Evolutionary conservation across 2,329 filamentous ascomycete species (phyloP), one percentile per base, ranked within the genome.

Genomic region (Penicillium sp.): DNA sequence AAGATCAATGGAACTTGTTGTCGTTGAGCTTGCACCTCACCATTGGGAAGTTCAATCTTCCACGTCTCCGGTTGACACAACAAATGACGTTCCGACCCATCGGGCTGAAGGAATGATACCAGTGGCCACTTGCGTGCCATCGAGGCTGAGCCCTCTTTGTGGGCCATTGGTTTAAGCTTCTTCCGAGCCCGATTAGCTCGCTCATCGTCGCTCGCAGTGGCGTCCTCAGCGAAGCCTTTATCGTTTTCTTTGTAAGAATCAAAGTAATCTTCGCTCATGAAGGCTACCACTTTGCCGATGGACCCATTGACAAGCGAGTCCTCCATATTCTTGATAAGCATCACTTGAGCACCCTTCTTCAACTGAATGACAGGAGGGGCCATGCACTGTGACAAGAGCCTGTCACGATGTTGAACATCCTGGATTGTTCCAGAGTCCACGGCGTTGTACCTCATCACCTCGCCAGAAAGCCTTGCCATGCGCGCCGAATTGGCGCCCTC

Each of bases 261-360:
- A 56, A 84, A 87, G 25, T 76, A 80, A 36, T 75, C 73, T 57
- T 86, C 81, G 44, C 78, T 82, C 85, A 90, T 91, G 69, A 95
- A 95, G 5, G 80, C 82, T 11, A 86, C 79, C 4, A 99, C 87
- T 53, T 87, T 91, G 19, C 93, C 93, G 9, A 99, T 77, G 0
- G 92, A 95, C 4, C 93, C 93, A 64, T 99, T 99, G 59, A 97
- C 93, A 0, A 99, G 79, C 0, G 82, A 85, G 33, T 95, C 89
- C 64, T 99, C 93, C 73, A 97, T 86, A 62, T 99, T 99, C 71
- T 99, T 99, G 77, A 99, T 96, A n/a, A 99, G 77, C 93, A 99
- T 99, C 37, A 99, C 95, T 66, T 99, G 95, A 0, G 93, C 89
- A 9, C 90, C 89, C 55, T 93, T 86, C 69, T 96, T 97, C 27